Evolutionary conservation across 164 flowering plant species (phyloP), one percentile per base, ranked within the genome.

Genomic region (Vitis labrusca): DNA sequence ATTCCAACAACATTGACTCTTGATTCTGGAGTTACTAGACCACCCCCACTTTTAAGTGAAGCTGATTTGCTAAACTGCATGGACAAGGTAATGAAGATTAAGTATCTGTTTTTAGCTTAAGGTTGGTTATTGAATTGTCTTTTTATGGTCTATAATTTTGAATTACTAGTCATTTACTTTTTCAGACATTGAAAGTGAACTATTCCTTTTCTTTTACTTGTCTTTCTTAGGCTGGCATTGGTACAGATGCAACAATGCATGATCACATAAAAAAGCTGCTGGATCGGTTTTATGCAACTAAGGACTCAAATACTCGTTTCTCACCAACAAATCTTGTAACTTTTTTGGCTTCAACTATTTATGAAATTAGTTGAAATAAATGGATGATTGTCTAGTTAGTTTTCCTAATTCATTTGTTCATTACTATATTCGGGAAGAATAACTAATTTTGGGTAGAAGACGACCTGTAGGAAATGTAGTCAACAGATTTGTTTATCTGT

Each of bases 231-330:
- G 99, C 97, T 1, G 97, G 97, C 27, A 95, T 95, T 81, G 99
- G 99, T 47, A 95, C 99, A 50, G 99, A 95, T 80, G 99, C 99
- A 37, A 95, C 99, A 8, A 95, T 93, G 99, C 99, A 95, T 77
- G 99, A 95, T 73, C 99, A 95, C 83, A 95, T 95, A 65, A 90
- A 95, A 73, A 95, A 95, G 87, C 81, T 95, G 63, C 93, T 93
- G 62, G 99, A 95, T 87, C 88, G 99, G 69, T 90, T 77, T 73
- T 95, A 95, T 87, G 98, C 97, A 59, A 91, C 87, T 11, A 95
- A 95, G 82, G 97, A 95, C 72, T 62, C 86, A 32, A 90, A 86
- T 65, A 90, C 89, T 67, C 97, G 91, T 69, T 95, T 95, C 84
- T 75, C 92, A 47, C 99, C 99, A 27, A 95, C 98, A 56, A 90